A percentile compares a stretch with the other conserved stretches of the same genome.
These are phyloP conservation scores for Blastocladiella britannica DNA, from an alignment of 192 early-diverging fungal species.

Conservation along the genomic window DNA sequence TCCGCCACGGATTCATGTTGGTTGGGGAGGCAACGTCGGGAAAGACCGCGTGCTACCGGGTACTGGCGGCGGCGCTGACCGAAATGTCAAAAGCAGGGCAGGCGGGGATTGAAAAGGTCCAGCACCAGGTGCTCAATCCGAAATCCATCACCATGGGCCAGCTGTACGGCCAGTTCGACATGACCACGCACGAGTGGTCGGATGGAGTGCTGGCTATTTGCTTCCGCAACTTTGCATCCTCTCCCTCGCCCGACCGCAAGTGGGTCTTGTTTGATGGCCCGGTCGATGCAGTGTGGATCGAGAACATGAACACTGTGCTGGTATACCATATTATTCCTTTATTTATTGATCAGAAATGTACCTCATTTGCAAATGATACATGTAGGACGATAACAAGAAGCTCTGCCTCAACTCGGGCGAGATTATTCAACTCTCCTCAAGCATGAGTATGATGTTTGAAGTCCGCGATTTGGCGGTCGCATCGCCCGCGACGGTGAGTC, in stretches of 20 bases:
- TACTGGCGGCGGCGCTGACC: constrained; percentile 72
- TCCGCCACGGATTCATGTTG: constrained; percentile 99
- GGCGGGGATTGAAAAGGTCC: constrained; percentile 42
- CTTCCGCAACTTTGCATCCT: constrained; percentile 88
- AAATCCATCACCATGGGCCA: constrained; percentile 96
- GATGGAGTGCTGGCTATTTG: constrained; percentile 96
- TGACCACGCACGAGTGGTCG: constrained; percentile 97
- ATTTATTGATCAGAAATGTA: too few relatives aligned
- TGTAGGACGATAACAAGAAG: constrained; percentile 95
- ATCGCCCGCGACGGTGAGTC: constrained; percentile 66
- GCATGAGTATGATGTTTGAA: constrained; percentile 98
- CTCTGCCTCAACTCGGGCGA: constrained; percentile 96
- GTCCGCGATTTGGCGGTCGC: constrained; percentile 92
- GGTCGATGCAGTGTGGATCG: constrained; percentile 99
- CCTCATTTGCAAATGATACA: too few relatives aligned
- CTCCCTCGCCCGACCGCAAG: constrained; percentile 76
- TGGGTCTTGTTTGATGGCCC: constrained; percentile 99
- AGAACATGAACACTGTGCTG: constrained; percentile 91
- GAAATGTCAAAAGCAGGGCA: constrained; percentile 37
- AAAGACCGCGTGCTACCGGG: constrained; percentile 83
- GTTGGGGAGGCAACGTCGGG: constrained; percentile 93
- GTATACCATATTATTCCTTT: too few relatives aligned
- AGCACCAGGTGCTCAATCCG: constrained; percentile 87
- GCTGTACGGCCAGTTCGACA: constrained; percentile 85
- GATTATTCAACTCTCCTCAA: constrained; percentile 78